Base-by-base conservation (phyloP, 768 basidiomycete species). In the Sistotremastrum suecicum region DNA sequence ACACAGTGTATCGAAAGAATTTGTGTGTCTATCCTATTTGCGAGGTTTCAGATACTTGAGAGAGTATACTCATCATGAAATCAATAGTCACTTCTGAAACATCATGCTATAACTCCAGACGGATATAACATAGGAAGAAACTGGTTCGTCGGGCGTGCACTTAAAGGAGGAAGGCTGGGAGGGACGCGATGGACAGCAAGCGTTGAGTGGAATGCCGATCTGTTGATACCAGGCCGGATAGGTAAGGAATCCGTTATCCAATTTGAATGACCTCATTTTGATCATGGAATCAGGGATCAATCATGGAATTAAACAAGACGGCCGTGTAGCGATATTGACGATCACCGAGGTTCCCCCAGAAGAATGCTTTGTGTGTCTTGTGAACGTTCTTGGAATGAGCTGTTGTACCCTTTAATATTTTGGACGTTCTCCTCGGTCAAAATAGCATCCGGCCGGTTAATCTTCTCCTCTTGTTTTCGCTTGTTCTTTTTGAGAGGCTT, bases 111-210 rank as follows among this genome's bases (percentile, higher is more conserved):
- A 44, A 70, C 75, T 7, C 73, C 74, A 3, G 63, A 91, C 49
- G 88, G 88, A 1, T 91, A 89, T 57, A 88, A 91, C 55, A 60
- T 74, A 49, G 88, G 88, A 6, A 75, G 88, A 7, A 80, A 91
- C 63, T 78, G 72, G 65, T 63, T 91, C 43, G 84, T 91, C 11
- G 66, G 72, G 38, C 73, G 66, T 5, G 87, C 88, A 7, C 53
- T 72, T 10, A 61, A 67, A 3, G 81, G 80, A 28, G 70, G 73
- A 36, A 64, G 67, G 20, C 83, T 78, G 73, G 72, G 72, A 34
- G 72, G 76, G 3, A 68, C 72, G 47, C 76, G 72, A 67, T 91
- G 87, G 87, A 66, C 68, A 53, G 83, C 86, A 3, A 74, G 81
- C 2, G 72, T 90, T 2, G 80, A 83, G 54, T 89, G 80, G 80